Evolutionary conservation across 805 yeast genomes (phyloP), one percentile per base, ranked within the genome.

Genomic region (Hanseniaspora osmophila): DNA sequence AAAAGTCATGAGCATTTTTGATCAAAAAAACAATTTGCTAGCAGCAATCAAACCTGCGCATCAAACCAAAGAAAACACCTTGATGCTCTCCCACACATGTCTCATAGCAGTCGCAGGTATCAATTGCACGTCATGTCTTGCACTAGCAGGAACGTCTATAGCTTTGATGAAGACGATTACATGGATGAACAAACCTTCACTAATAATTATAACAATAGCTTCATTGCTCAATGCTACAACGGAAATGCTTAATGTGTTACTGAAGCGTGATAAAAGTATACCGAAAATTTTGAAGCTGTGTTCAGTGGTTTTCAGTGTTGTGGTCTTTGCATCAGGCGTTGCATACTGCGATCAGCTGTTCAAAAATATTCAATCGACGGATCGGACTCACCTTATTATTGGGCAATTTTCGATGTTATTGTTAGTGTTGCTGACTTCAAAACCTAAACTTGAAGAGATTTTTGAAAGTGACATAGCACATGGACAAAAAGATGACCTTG

Each of bases 361-460:
- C 11, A 30, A 29, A 16, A 3, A 29, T 27, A 35, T 15, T 11
- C 29, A 13, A 37, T 19, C 22, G 12, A 41, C 16, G 13, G 37
- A 38, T 13, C 30, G 41, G 17, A 29, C 37, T 27, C 35, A 40
- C 40, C 10, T 42, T 30, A 11, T 47, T 35, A 33, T 45, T 18
- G 39, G 33, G 10, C 40, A 43, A 9, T 3, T 46, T 40, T 40
- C 47, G 12, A 39, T 40, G 39, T 30, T 45, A n/a, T 37, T 42
- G 40, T n/a, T 43, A 22, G 41, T 40, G 43, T 37, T 40, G 35
- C 13, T 33, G 39, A 15, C 44, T 15, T 41, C 43, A 10, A 16
- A 10, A 10, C 4, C 33, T 27, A 18, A 38, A 32, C 22, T 22
- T 5, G 27, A 22, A 22, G 27, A 37, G 38, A 15, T 38, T 43